Base-by-base conservation (phyloP, 768 basidiomycete genomes). In the Austroboletus eburneus region DNA sequence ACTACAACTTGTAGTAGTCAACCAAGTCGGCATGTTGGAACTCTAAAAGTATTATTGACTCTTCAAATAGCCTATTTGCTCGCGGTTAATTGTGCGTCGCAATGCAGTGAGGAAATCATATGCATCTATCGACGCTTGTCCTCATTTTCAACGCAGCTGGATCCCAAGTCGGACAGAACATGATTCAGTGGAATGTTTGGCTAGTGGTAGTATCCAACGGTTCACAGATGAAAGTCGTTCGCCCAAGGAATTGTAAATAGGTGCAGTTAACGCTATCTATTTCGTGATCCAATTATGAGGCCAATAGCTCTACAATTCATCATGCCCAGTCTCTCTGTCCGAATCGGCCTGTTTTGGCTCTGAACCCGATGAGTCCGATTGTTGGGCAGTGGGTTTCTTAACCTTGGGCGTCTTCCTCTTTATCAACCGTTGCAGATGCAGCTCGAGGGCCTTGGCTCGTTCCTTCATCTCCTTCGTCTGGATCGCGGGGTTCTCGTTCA, bases 401-500 rank as follows among this genome's bases (percentile, higher is more conserved):
- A 68, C 62, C 65, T 85, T 86, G 3, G 86, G 82, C 36, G 74
- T 69, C 70, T 80, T 88, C 65, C 85, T 74, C 72, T 73, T 85
- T 56, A 75, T 76, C 49, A 91, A 57, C 61, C 74, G 81, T 63
- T 81, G 79, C 65, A 90, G 59, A 39, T 83, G 83, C 42, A 71
- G 78, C 73, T 95, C 91, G 29, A 96, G 70, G 36, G 76, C 76
- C 75, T 85, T 87, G 22, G 87, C 87, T 46, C 86, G 75, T 45
- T 82, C 81, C 69, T 84, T 85, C 80, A 98, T 83, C 68, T 97
- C 93, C 55, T 70, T 78, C 41, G 85, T 87, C 67, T 83, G 77
- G 25, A 97, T 79, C n/a, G 86, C 86, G 3, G 93, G 91, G 60
- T 96, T 83, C 61, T 91, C 81, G 57, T 87, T 79, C 62, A 74